Conservation (phyloP, 2,329 filamentous ascomycete genomes). For the Chaetomiaceae sp. region DNA sequence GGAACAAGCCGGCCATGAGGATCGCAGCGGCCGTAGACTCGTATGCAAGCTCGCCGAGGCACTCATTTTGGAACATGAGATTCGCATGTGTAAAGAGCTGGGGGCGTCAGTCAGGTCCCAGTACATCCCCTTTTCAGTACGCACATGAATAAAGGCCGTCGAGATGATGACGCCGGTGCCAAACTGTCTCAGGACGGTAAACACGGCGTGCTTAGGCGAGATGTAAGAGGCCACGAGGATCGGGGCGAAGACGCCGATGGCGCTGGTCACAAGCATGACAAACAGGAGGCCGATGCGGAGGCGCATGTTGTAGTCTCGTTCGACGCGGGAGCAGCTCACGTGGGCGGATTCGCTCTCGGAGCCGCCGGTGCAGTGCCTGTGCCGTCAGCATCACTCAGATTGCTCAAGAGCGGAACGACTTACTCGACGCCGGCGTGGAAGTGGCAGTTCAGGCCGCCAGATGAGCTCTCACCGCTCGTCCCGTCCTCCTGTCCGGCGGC, state of each 20-base stretch:
- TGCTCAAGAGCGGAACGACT: conserved; percentile 29
- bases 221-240: conserved; percentile 59
- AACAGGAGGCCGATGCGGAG: conserved; percentile 69
- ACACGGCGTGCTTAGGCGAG: conserved; percentile 46
- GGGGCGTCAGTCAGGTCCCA: neutral
- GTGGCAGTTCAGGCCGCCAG: conserved; percentile 53
- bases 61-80: conserved; percentile 68
- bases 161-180: conserved; percentile 69
- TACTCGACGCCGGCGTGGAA: conserved; percentile 73
- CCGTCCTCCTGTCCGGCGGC: conserved; percentile 7
- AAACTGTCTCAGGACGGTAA: conserved; percentile 67
- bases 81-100: conserved; percentile 68
- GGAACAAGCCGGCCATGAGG: conserved; percentile 67
- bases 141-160: conserved; percentile 64
- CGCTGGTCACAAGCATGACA: conserved; percentile 64
- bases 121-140: conserved; percentile 22
- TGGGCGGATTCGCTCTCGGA: conserved; percentile 31
- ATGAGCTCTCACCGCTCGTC: neutral
- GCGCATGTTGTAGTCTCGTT: conserved; percentile 60
- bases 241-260: conserved; percentile 63
- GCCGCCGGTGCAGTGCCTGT: conserved; percentile 55
- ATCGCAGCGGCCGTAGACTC: conserved; percentile 67
- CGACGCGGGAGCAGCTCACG: conserved; percentile 41
- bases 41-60: conserved; percentile 61
- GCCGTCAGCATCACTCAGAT: conserved; percentile 16